phyloP scores from a whole-genome alignment of 495 filamentous ascomycete species.

The Penicillium canariense region DNA sequence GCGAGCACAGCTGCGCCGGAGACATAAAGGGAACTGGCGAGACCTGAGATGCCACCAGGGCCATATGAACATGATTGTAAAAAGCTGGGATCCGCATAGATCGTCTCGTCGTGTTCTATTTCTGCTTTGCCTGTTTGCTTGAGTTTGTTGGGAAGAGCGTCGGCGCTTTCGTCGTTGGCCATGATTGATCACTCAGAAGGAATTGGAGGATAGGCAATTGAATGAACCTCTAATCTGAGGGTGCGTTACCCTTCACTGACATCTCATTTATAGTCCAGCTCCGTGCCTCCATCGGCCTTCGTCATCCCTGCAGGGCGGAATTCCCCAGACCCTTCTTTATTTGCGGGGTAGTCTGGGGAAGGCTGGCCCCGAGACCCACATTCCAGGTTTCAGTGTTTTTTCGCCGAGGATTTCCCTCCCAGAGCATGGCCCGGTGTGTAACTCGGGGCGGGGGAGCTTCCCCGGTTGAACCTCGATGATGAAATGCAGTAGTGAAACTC shows the following conservation, averaged over 20 bases:
- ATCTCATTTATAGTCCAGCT: neutral
- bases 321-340: neutral
- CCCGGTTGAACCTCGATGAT: neutral
- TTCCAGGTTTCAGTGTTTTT: neutral
- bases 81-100: neutral
- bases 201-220: neutral
- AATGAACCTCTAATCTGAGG: neutral
- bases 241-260: neutral
- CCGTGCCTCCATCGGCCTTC: neutral
- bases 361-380: neutral
- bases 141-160: neutral
- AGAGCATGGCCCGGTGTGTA: neutral
- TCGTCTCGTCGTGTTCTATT: neutral
- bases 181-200: neutral
- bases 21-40: slow-evolving; percentile 8
- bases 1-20: slow-evolving; percentile 4
- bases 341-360: slow-evolving; percentile 6
- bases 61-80: slow-evolving; percentile 1
- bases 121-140: neutral
- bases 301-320: neutral
- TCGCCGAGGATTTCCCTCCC: neutral
- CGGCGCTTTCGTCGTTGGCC: neutral
- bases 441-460: neutral
- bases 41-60: slow-evolving; percentile 1
- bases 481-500: neutral